Percentiles rank a stretch among this genome's conserved stretches.
Evolutionary conservation across 805 yeast genomes (phyloP).

Genomic region (Metschnikowia matae): DNA sequence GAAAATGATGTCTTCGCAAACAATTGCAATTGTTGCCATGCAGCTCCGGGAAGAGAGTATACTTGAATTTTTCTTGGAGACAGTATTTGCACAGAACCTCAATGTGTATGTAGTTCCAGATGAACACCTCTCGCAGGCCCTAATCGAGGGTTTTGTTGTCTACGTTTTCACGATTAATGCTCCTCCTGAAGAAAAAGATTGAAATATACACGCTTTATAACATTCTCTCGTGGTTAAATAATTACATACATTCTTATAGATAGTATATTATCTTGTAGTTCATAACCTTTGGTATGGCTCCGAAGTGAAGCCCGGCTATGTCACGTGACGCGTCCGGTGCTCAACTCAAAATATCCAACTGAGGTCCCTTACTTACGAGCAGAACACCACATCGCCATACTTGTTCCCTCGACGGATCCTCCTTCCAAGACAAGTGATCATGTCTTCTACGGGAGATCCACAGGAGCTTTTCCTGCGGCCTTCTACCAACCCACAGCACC

Average conservation of each 20-base stretch:
- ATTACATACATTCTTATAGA: no score
- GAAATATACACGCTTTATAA: no score
- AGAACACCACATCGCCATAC: not conserved
- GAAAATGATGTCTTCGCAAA: constrained; percentile 25
- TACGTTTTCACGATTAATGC: constrained; percentile 25
- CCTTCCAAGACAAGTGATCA: not conserved
- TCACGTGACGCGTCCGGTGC: not conserved
- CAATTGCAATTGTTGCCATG: constrained; percentile 40
- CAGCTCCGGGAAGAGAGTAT: constrained; percentile 54
- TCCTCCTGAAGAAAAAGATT: no score
- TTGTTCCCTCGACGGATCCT: not conserved
- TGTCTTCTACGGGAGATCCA: constrained; percentile 1
- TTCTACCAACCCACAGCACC: not conserved
- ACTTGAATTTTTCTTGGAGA: constrained; percentile 42
- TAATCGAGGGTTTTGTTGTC: constrained; percentile 44
- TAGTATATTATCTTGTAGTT: not conserved
- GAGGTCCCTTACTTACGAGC: not conserved
- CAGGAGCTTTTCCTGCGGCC: not conserved
- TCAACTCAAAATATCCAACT: not conserved
- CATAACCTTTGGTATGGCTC: no score
- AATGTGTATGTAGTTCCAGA: constrained; percentile 32
- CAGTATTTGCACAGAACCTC: constrained; percentile 29
- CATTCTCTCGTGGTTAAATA: no score
- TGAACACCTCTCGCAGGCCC: constrained; percentile 23
- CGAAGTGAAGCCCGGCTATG: not conserved